These are phyloP conservation scores for Tremellales sp. DNA, from an alignment of 1,284 basidiomycete species.

Conservation along the genomic window DNA sequence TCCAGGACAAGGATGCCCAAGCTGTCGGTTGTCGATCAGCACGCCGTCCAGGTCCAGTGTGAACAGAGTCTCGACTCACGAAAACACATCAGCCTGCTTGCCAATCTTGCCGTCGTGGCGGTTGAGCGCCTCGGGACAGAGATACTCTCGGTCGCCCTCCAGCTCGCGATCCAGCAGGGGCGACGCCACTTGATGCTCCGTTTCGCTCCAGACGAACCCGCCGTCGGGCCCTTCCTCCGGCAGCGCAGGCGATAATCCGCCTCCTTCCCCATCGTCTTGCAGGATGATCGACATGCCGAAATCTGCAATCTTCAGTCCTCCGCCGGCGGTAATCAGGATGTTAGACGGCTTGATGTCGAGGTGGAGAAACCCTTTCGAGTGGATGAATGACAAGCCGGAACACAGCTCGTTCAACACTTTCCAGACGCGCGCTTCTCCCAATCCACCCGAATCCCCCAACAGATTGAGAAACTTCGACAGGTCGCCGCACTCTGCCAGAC, in stretches of 20 bases:
- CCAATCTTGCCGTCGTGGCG: slow-evolving; percentile 80
- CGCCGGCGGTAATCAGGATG: slow-evolving; percentile 81
- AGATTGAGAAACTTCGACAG: slow-evolving; percentile 83
- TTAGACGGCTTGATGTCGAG: slow-evolving; percentile 96
- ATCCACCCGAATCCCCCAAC: slow-evolving; percentile 72
- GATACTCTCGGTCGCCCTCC: slow-evolving; percentile 94
- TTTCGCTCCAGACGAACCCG: slow-evolving; percentile 25
- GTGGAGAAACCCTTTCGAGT: slow-evolving; percentile 80
- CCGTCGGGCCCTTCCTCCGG: slow-evolving; percentile 53
- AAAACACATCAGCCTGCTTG: slow-evolving; percentile 89
- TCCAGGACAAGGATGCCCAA: slow-evolving; percentile 93
- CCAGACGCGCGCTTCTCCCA: slow-evolving; percentile 95
- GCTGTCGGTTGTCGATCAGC: slow-evolving; percentile 50
- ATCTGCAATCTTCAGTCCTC: slow-evolving; percentile 91
- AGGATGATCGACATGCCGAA: slow-evolving; percentile 78
- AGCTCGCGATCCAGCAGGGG: slow-evolving; percentile 50
- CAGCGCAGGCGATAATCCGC: slow-evolving; percentile 42
- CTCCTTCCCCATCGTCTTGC: slow-evolving; percentile 9
- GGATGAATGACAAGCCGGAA: slow-evolving; percentile 80
- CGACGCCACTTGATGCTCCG: slow-evolving; percentile 19
- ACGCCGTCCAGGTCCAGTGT: neutral
- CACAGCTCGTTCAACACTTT: slow-evolving; percentile 83
- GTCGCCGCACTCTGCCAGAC: slow-evolving; percentile 88
- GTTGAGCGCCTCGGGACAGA: slow-evolving; percentile 88
- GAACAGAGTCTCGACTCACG: slow-evolving; percentile 53